Evolutionary conservation across 352 stramenopile species (phyloP).

Genomic region (Pythium dissimile): DNA sequence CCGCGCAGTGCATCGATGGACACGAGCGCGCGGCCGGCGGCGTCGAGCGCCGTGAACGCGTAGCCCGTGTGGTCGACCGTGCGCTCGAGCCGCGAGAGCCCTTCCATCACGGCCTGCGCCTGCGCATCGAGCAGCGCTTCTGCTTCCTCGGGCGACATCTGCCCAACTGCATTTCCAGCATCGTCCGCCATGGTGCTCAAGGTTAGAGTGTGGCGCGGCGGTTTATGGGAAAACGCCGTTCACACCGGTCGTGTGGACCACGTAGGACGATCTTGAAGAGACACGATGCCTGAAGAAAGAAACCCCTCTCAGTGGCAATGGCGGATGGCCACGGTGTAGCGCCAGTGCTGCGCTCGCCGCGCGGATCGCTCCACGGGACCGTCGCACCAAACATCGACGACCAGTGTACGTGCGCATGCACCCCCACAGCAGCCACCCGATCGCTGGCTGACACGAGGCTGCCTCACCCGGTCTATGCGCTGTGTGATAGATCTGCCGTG

Average conservation of each 20-base stretch:
- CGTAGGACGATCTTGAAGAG: slow-evolving; percentile 19
- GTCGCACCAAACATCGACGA: neutral
- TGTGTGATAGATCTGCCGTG: slow-evolving; percentile 40
- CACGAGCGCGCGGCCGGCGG: slow-evolving; percentile 50
- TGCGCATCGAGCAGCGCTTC: slow-evolving; percentile 34
- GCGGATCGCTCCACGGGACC: slow-evolving; percentile 11
- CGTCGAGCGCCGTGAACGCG: slow-evolving; percentile 70
- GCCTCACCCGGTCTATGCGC: no score
- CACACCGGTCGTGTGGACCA: slow-evolving; percentile 10
- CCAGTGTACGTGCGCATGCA: slow-evolving; percentile 10
- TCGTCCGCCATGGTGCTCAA: neutral
- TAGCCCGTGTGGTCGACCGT: slow-evolving; percentile 72
- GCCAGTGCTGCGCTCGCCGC: slow-evolving; percentile 19
- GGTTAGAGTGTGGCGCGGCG: neutral
- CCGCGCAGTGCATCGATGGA: slow-evolving; percentile 51
- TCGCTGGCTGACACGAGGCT: no score
- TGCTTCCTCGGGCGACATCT: slow-evolving; percentile 18
- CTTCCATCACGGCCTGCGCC: slow-evolving; percentile 48
- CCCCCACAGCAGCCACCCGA: no score
- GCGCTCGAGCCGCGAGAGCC: slow-evolving; percentile 69
- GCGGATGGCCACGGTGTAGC: neutral
- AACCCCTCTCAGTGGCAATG: no score
- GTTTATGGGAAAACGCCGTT: neutral
- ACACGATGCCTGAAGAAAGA: no score
- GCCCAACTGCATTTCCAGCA: neutral